Percentiles rank a stretch among this genome's conserved stretches.
phyloP scores from a whole-genome alignment of 2,329 filamentous ascomycete species.

The Colletotrichum caudatum region DNA sequence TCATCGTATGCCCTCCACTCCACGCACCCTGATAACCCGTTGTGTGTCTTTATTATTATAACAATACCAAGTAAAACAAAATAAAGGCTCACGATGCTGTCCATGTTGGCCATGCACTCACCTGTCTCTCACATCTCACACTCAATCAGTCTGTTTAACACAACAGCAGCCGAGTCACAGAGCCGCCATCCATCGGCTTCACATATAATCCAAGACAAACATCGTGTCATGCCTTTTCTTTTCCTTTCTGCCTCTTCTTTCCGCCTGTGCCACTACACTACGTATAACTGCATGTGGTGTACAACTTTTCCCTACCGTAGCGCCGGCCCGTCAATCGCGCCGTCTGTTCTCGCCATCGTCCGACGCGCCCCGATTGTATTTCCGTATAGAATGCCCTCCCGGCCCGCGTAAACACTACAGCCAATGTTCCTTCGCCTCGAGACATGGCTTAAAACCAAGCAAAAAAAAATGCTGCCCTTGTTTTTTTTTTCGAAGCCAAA shows the following conservation, averaged over 20 bases:
- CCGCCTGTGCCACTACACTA: background rate
- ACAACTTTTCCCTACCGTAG: background rate
- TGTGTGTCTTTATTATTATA: no score
- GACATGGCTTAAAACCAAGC: background rate
- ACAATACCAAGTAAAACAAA: no score
- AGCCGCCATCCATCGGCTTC: background rate
- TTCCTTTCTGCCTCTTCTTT: background rate
- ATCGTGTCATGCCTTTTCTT: background rate
- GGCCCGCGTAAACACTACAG: background rate
- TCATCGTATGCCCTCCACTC: no score
- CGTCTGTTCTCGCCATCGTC: background rate
- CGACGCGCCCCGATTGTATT: background rate
- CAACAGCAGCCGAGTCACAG: background rate
- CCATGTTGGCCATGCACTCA: no score
- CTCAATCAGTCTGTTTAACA: background rate
- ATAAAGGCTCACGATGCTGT: no score
- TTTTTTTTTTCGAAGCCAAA: slow-evolving; percentile 15
- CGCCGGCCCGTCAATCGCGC: slow-evolving; percentile 1
- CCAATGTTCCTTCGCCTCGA: background rate
- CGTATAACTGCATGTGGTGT: slow-evolving; percentile 4
- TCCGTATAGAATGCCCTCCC: background rate
- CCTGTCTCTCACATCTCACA: background rate
- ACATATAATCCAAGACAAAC: background rate
- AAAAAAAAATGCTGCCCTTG: background rate
- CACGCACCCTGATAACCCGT: no score